These are phyloP conservation scores for Cokeromyces recurvatus DNA, from an alignment of 371 early-diverging fungal genomes.

Conservation along the genomic window DNA sequence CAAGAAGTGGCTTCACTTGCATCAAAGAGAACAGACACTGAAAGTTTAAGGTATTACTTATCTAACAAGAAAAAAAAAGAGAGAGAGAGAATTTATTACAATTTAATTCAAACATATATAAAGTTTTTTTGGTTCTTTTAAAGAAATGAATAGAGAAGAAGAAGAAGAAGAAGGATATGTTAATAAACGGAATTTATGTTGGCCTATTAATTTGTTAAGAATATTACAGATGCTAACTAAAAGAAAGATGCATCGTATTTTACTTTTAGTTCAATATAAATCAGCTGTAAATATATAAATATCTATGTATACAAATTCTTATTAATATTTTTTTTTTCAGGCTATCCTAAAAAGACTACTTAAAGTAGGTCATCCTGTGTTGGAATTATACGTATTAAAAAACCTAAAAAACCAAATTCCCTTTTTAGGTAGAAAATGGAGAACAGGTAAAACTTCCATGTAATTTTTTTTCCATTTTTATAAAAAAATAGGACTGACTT, in stretches of 20 bases:
- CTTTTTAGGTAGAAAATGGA: conserved; percentile 80
- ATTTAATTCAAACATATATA: not conserved
- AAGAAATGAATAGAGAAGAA: not conserved
- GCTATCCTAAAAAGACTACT: conserved; percentile 72
- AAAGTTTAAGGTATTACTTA: conserved; percentile 7
- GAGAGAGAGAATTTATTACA: too few species aligned
- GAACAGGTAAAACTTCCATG: conserved; percentile 66
- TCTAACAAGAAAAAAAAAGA: not conserved
- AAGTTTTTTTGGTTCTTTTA: conserved; percentile 17
- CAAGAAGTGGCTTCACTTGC: conserved; percentile 60
- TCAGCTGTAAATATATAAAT: conserved; percentile 53
- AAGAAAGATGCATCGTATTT: conserved; percentile 68
- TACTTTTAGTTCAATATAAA: conserved; percentile 81
- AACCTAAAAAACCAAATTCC: conserved; percentile 77
- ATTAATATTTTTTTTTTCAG: conserved; percentile 9
- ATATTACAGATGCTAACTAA: conserved; percentile 82
- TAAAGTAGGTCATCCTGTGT: conserved; percentile 61
- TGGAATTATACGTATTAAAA: conserved; percentile 74
- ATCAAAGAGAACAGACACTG: conserved; percentile 56
- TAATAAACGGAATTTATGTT: conserved; percentile 63
- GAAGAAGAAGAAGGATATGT: conserved; percentile 15
- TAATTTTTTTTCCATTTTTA: not conserved
- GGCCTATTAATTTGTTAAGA: conserved; percentile 70
- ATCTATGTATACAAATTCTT: not conserved
- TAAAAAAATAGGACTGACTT: not conserved